Evolutionary conservation across 129 eudicot genomes (phyloP).

Genomic region (Lonicera japonica): DNA sequence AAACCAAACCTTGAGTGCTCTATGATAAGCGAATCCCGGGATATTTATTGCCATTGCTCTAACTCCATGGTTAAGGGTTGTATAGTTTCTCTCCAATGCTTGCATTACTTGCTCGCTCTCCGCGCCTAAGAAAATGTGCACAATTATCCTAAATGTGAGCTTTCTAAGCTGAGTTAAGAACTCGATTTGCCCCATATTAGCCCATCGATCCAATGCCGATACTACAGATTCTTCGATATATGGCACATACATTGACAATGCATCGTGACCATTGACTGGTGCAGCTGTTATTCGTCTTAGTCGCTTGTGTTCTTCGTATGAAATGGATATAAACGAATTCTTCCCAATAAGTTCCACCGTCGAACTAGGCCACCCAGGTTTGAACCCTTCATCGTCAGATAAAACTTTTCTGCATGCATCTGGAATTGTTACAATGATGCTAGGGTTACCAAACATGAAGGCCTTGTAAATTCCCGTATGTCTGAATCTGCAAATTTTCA

Average conservation of each 20-base stretch:
- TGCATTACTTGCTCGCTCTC: slow-evolving; percentile 58
- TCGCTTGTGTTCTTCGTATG: slow-evolving; percentile 74
- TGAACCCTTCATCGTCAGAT: slow-evolving; percentile 71
- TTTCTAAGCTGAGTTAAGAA: slow-evolving; percentile 59
- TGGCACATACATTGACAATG: slow-evolving; percentile 44
- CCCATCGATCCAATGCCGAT: slow-evolving; percentile 57
- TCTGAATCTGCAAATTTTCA: slow-evolving; percentile 59
- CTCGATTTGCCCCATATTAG: slow-evolving; percentile 64
- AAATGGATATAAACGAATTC: slow-evolving; percentile 61
- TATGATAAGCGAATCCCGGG: slow-evolving; percentile 78
- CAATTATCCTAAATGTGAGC: slow-evolving; percentile 64
- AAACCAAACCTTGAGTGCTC: slow-evolving; percentile 67
- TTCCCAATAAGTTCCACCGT: slow-evolving; percentile 63
- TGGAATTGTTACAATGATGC: slow-evolving; percentile 61
- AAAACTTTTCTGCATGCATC: slow-evolving; percentile 60
- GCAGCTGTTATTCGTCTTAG: slow-evolving; percentile 75
- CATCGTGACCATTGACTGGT: slow-evolving; percentile 81
- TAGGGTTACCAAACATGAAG: slow-evolving; percentile 77
- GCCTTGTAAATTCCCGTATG: slow-evolving; percentile 55
- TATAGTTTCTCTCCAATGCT: slow-evolving; percentile 65
- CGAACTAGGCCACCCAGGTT: slow-evolving; percentile 89
- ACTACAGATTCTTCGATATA: slow-evolving; percentile 53
- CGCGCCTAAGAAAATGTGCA: slow-evolving; percentile 67
- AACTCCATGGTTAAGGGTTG: slow-evolving; percentile 65
- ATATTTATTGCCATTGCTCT: slow-evolving; percentile 74